Base-by-base conservation (phyloP, 345 rosid species). In the Citrus medica region DNA sequence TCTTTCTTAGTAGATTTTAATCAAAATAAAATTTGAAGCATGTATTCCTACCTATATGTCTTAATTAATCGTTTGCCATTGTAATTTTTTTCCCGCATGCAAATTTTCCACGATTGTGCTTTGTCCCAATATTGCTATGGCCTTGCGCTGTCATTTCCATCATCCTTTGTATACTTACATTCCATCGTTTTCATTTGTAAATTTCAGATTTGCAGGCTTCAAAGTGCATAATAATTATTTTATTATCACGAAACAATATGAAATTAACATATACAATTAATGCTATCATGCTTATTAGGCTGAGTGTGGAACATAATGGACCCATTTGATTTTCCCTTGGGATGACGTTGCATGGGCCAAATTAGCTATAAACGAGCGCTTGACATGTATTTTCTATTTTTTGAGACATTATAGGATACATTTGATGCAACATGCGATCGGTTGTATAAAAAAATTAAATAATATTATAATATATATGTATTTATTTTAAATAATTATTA, bases 71-170 rank as follows among this genome's bases (percentile, higher is more conserved):
- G 13, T 46, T 46, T 46, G 51, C 0, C 51, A 46, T 46, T 46
- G 51, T 12, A 46, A 46, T 13, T 17, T 59, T 66, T 58, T 42
- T 59, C 25, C 67, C 58, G 77, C 77, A 74, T 61, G 77, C 56
- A 74, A 7, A 35, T n/a, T 74, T 10, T 60, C 35, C 58, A 40
- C 27, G 51, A 61, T 38, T 74, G 38, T 60, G 56, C 40, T 56
- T 17, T 64, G 13, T 27, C 22, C 24, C 40, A 30, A 64, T 6
- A 13, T 38, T 12, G 55, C 53, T n/a, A 68, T 68, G 28, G 71
- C 33, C 67, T 63, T 42, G 32, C 19, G 19, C 35, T 63, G 14
- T 63, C 71, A 3, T 67, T 67, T 67, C 40, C 55, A 22, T 38
- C 71, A 38, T 67, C 53, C 51, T 7, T 37, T 38, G 27, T 10